Evolutionary conservation across 2,329 filamentous ascomycete genomes (phyloP), one percentile per base, ranked within the genome.

Genomic region (Pseudogymnoascus sp.): DNA sequence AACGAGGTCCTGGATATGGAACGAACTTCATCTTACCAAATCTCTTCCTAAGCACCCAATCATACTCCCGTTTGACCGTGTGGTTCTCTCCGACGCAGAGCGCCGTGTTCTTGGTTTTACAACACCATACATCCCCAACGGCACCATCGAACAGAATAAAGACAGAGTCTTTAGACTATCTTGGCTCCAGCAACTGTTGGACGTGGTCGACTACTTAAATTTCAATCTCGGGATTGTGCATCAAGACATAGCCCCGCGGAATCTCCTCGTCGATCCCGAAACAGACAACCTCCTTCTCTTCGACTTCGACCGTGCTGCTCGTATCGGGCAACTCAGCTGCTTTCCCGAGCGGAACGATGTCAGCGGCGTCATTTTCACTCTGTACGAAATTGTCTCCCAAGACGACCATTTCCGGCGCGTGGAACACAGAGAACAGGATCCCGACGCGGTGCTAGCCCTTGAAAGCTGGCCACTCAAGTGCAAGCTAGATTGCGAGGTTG

Each of bases 21-120:
- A 74, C 25, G 76, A 78, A 66, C 68, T 75, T 67, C 74, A 74
- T 63, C 65, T 75, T 4, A 70, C 70, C 66, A 72, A 73, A 64
- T 71, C 73, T 36, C 70, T 78, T 1, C 74, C 76, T 3, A 63
- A 61, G 36, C 75, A 78, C 64, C 72, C 74, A 2, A 73, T 76
- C 34, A 73, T 78, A n/a, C 69, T 76, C 3, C 69, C 70, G 1
- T 72, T 77, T 59, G 74, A 77, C 46, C 65, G 65, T 37, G 66
- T 77, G 7, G 70, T 77, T 11, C 28, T 77, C 0, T 74, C 77
- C 25, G 70, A 70, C 62, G 44, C 76, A 0, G 68, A 71, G n/a
- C 71, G 69, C 11, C 56, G 64, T n/a, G 69, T 75, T 0, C 70
- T 78, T 34, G 76, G 76, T 8, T 79, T 77, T 64, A 78, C 76